Percentiles rank a stretch among this genome's conserved stretches.
Evolutionary conservation across 1,284 basidiomycete species (phyloP).

Genomic region (Cutaneotrichosporon dermatis): DNA sequence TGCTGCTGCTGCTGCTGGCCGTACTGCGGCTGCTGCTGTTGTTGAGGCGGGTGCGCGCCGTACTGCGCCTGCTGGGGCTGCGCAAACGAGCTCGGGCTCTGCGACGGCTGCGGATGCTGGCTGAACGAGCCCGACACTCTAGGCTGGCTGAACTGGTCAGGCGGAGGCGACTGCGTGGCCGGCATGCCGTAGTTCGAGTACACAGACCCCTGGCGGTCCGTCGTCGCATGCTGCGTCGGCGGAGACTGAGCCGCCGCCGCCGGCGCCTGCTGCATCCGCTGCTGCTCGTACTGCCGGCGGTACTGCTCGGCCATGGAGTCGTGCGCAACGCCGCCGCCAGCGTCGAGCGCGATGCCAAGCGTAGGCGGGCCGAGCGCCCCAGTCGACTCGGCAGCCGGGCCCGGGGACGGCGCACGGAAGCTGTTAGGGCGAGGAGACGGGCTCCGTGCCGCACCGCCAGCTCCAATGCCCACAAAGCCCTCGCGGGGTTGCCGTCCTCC

Average conservation of each 20-base stretch:
- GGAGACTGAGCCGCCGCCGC: slow-evolving; percentile 26
- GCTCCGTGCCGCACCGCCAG: slow-evolving; percentile 50
- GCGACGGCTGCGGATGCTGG: background rate
- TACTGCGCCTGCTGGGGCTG: too few relatives aligned
- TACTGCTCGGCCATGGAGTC: slow-evolving; percentile 69
- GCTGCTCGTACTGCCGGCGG: slow-evolving; percentile 43
- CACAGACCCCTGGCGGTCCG: slow-evolving; percentile 14
- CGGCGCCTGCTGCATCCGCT: slow-evolving; percentile 32
- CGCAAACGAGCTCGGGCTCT: too few relatives aligned
- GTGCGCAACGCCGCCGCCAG: slow-evolving; percentile 68
- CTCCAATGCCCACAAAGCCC: slow-evolving; percentile 73
- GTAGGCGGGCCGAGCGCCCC: slow-evolving; percentile 43
- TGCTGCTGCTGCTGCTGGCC: slow-evolving; percentile 8
- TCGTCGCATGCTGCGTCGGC: slow-evolving; percentile 14
- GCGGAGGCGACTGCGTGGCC: slow-evolving; percentile 10
- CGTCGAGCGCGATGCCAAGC: slow-evolving; percentile 72
- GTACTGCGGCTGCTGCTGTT: slow-evolving; percentile 15
- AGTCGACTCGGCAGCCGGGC: slow-evolving; percentile 28
- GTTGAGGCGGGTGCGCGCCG: slow-evolving; percentile 3
- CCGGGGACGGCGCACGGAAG: slow-evolving; percentile 36
- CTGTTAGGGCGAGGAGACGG: slow-evolving; percentile 59
- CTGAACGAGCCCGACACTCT: slow-evolving; percentile 2
- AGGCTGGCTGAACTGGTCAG: background rate
- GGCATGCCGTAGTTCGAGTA: slow-evolving; percentile 5
- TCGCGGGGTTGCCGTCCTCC: slow-evolving; percentile 45